Base-by-base conservation (phyloP, 2,329 filamentous ascomycete genomes). In the Fusarium tanahbumbuense region DNA sequence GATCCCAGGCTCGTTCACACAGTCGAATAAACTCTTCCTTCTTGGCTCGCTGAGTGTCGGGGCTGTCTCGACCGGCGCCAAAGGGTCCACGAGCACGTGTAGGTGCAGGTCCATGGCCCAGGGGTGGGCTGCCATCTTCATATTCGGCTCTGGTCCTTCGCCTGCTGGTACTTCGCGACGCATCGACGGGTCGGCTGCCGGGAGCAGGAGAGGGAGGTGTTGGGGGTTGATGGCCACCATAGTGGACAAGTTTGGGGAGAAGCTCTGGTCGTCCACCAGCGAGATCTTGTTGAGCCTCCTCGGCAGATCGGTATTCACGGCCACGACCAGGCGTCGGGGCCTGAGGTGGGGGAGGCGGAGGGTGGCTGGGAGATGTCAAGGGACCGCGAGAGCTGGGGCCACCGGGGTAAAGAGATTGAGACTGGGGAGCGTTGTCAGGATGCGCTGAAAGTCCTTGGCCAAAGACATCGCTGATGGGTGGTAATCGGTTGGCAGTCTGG, bases 391-490 rank as follows among this genome's bases (percentile, higher is more conserved):
- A 85, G 66, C 87, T 91, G 28, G 87, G 80, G 86, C 91, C 73
- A 83, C 88, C 70, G 80, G 92, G 82, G 84, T 90, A 81, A 79
- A 90, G 67, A 78, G 81, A 78, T 47, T 62, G 59, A 27, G 59
- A 22, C 9, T 76, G 75, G 18, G 82, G 79, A 49, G 81, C 81
- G 42, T 82, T 86, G 12, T 93, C 82, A 76, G 88, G 82, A 81
- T 91, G 85, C 72, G 88, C 80, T 73, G 88, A 84, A 72, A 97
- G 84, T 34, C 91, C 87, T 76, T 97, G 93, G 20, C 93, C 93
- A 76, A 99, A 98, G 16, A 99, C 96, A 77, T 98, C 96, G 40
- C 93, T 91, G 61, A 99, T 96, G 4, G 96, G 95, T 4, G 96
- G 96, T 49, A 99, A 86, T 34, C 95, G 91, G 80, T 98, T 98